These are phyloP conservation scores for Papilionanthe hybrid DNA, from an alignment of 116 monocot species.

Conservation along the genomic window DNA sequence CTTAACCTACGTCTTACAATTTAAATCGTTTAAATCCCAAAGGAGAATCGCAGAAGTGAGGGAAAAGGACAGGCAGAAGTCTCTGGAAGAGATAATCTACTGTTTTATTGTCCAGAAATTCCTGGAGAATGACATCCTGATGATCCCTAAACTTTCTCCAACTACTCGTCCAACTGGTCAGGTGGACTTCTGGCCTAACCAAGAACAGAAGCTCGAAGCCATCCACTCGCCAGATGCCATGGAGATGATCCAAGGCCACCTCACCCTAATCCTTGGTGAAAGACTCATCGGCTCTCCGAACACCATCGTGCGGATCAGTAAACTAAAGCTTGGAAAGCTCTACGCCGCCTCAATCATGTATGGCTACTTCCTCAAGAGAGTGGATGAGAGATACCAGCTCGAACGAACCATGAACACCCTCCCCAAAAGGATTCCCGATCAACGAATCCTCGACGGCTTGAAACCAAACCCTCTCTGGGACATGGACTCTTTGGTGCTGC, in stretches of 20 bases:
- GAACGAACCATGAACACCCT: slow-evolving; percentile 80
- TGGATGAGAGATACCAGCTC: slow-evolving; percentile 83
- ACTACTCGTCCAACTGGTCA: slow-evolving; percentile 28
- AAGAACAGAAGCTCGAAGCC: slow-evolving; percentile 63
- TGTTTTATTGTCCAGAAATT: slow-evolving; percentile 82
- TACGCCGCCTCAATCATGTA: slow-evolving; percentile 99
- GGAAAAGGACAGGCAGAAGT: slow-evolving; percentile 67
- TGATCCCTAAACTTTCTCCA: slow-evolving; percentile 60
- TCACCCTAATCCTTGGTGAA: slow-evolving; percentile 72
- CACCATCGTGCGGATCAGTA: slow-evolving; percentile 69
- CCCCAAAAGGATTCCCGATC: slow-evolving; percentile 23
- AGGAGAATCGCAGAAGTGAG: slow-evolving; percentile 94
- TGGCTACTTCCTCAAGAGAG: slow-evolving; percentile 94
- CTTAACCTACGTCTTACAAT: background rate
- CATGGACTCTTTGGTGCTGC: slow-evolving; percentile 78
- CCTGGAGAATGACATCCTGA: slow-evolving; percentile 58
- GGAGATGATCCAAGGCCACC: slow-evolving; percentile 89
- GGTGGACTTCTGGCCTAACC: slow-evolving; percentile 71
- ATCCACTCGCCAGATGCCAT: slow-evolving; percentile 80
- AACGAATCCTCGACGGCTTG: slow-evolving; percentile 36
- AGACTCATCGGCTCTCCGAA: slow-evolving; percentile 54
- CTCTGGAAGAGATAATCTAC: slow-evolving; percentile 85
- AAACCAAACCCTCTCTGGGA: slow-evolving; percentile 85
- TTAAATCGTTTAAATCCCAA: background rate
- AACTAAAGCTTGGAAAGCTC: slow-evolving; percentile 88